Evolutionary conservation across 352 stramenopile species (phyloP).

Genomic region (Globisporangium perplexum): DNA sequence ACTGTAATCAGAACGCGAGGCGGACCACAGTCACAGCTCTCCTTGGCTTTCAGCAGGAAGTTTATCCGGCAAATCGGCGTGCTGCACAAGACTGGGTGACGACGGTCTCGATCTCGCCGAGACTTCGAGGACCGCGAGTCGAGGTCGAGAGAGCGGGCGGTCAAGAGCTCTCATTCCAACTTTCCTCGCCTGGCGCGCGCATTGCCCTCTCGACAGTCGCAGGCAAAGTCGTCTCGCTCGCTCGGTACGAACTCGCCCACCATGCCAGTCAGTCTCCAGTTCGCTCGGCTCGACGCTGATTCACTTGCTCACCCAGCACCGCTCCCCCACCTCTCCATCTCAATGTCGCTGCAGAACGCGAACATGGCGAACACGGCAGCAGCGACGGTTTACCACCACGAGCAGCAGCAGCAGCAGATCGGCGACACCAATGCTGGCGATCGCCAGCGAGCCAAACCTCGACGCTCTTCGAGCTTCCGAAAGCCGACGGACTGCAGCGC

Average conservation of each 20-base stretch:
- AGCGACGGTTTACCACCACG: background rate
- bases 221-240: background rate
- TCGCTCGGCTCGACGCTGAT: background rate
- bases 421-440: background rate
- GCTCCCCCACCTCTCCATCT: background rate
- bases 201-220: background rate
- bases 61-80: no score
- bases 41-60: no score
- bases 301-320: background rate
- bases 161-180: background rate
- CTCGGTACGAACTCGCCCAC: background rate
- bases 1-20: background rate
- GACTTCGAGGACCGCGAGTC: no score
- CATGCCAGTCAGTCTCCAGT: background rate
- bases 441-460: background rate
- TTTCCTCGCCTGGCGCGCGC: background rate
- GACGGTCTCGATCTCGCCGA: no score
- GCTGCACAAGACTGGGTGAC: no score
- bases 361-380: background rate
- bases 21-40: no score
- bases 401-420: background rate
- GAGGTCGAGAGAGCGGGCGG: background rate
- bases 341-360: background rate
- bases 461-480: slow-evolving; percentile 5
- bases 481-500: slow-evolving; percentile 18